These are phyloP conservation scores for Hawksworthiomyces lignivorus DNA, from an alignment of 2,329 filamentous ascomycete genomes.

Conservation along the genomic window DNA sequence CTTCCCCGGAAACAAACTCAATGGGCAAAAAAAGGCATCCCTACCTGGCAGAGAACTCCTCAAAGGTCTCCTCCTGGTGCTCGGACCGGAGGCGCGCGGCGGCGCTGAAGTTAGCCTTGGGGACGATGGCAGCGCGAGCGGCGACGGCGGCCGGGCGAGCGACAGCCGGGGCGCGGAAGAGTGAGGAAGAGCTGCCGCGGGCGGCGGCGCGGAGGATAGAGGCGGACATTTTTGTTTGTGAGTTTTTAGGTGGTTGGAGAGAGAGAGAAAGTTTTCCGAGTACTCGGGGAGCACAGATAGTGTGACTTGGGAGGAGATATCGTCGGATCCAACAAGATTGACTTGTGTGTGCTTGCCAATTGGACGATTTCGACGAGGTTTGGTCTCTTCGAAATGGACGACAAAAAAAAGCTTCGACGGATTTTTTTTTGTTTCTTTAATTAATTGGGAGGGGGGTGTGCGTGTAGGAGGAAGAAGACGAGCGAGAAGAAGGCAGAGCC, in stretches of 20 bases:
- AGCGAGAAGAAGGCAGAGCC: slow-evolving; percentile 1
- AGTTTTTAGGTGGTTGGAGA: slow-evolving; percentile 3
- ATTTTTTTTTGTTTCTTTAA: no score
- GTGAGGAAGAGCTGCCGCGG: slow-evolving; percentile 55
- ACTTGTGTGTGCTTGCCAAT: no score
- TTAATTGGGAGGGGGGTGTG: background rate
- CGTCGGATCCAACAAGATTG: no score
- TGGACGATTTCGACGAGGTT: no score
- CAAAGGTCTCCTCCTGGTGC: slow-evolving; percentile 93
- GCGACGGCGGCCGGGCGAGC: slow-evolving; percentile 38
- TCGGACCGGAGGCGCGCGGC: slow-evolving; percentile 45
- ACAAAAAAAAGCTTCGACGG: background rate
- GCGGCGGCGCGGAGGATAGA: slow-evolving; percentile 63
- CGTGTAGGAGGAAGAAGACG: background rate
- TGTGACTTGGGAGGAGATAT: no score
- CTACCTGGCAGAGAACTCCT: slow-evolving; percentile 98
- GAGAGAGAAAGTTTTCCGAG: slow-evolving; percentile 6
- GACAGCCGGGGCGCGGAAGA: slow-evolving; percentile 56
- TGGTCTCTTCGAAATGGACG: no score
- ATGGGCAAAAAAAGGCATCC: no score
- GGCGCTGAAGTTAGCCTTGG: slow-evolving; percentile 55
- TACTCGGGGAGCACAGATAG: no score
- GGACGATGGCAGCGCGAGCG: slow-evolving; percentile 45
- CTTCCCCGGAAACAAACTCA: no score
- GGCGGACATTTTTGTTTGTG: slow-evolving; percentile 35